phyloP scores from a whole-genome alignment of 1,139 yeast species.

The Sugiyamaella paludigena region DNA sequence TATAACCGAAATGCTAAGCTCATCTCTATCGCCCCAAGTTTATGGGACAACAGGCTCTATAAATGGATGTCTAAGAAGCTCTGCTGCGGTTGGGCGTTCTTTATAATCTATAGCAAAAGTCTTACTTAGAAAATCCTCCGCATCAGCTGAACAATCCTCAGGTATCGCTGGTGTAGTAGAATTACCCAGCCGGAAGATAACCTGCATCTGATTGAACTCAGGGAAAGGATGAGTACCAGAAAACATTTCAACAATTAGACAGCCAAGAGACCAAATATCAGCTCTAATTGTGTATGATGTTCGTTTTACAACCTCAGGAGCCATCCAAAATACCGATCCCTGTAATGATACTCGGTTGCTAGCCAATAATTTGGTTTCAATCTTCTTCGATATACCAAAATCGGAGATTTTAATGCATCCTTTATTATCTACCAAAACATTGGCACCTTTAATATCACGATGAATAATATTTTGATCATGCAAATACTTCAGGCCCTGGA shows the following conservation, averaged over 20 bases:
- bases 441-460: slow-evolving; percentile 91
- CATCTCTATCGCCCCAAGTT: not conserved
- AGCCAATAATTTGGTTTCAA: slow-evolving; percentile 41
- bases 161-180: slow-evolving; percentile 75
- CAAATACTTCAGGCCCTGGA: slow-evolving; percentile 75
- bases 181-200: slow-evolving; percentile 88
- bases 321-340: slow-evolving; percentile 98
- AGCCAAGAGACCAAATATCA: slow-evolving; percentile 95
- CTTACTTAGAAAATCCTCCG: slow-evolving; percentile 59
- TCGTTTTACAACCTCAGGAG: slow-evolving; percentile 94
- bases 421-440: slow-evolving; percentile 81
- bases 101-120: slow-evolving; percentile 75
- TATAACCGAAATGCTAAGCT: too few relatives aligned
- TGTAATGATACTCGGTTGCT: slow-evolving; percentile 79
- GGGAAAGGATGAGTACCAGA: slow-evolving; percentile 96
- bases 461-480: slow-evolving; percentile 85
- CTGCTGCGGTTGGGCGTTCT: slow-evolving; percentile 71
- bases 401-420: slow-evolving; percentile 93
- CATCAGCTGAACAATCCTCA: slow-evolving; percentile 67
- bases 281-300: slow-evolving; percentile 86
- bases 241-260: slow-evolving; percentile 88
- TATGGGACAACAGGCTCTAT: slow-evolving; percentile 12
- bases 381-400: slow-evolving; percentile 86
- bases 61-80: slow-evolving; percentile 59
- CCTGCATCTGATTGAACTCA: slow-evolving; percentile 92